These are phyloP conservation scores for Helotiales sp. DNA, from an alignment of 2,329 filamentous ascomycete species.

Conservation along the genomic window DNA sequence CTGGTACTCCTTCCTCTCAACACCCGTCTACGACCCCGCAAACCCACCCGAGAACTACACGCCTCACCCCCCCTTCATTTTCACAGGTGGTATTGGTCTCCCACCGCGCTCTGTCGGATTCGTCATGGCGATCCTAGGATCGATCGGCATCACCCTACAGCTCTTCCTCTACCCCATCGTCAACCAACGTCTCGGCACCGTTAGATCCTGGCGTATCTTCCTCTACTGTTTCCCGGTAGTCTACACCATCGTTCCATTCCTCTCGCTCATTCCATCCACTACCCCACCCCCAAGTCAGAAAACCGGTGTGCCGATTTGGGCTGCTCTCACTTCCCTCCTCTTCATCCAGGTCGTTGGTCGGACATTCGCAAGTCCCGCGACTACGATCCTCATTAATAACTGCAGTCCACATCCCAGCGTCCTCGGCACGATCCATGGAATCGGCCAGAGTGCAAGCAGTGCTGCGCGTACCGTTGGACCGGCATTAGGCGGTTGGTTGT, in stretches of 20 bases:
- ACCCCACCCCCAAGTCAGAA: conserved; percentile 39
- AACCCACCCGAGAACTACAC: conserved; percentile 55
- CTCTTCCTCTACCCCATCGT: conserved; percentile 72
- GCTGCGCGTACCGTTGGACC: conserved; percentile 65
- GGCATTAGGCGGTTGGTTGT: conserved; percentile 62
- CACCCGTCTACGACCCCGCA: conserved; percentile 52
- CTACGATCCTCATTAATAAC: conserved; percentile 66
- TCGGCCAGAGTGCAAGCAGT: conserved; percentile 63
- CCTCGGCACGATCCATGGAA: conserved; percentile 61
- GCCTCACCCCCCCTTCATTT: conserved; percentile 43
- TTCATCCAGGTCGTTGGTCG: conserved; percentile 73
- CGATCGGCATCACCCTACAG: conserved; percentile 76
- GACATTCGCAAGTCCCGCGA: conserved; percentile 68
- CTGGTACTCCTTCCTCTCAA: conserved; percentile 66
- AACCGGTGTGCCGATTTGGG: conserved; percentile 38
- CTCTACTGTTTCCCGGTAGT: conserved; percentile 72
- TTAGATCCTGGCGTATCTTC: conserved; percentile 70
- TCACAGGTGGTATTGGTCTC: conserved; percentile 77
- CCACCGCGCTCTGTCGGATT: conserved; percentile 73
- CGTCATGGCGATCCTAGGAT: conserved; percentile 76
- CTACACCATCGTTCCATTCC: conserved; percentile 72
- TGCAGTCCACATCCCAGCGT: conserved; percentile 63
- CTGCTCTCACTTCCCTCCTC: conserved; percentile 45
- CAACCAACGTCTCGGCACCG: conserved; percentile 69
- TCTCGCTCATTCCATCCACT: conserved; percentile 65